phyloP scores from a whole-genome alignment of 202 grass and related monocot genomes.

The Setaria viridis region DNA sequence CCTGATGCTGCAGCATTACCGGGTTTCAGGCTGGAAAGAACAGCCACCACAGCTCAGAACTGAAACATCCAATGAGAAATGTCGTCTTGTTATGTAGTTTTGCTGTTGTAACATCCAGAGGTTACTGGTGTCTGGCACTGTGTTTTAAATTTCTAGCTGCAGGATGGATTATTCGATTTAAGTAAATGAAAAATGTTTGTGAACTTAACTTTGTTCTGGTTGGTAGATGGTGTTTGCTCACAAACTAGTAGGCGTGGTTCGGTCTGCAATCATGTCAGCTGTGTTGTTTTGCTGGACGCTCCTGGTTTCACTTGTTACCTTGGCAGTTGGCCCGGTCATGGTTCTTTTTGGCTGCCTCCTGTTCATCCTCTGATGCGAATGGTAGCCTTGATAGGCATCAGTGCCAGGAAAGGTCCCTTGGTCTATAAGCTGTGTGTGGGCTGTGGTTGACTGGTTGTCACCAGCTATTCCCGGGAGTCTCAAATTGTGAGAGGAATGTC shows the following conservation, averaged over 20 bases:
- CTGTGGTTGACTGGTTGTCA: no score
- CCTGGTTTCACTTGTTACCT: background rate
- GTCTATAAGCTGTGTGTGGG: background rate
- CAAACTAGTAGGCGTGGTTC: background rate
- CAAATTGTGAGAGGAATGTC: no score
- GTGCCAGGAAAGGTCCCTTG: background rate
- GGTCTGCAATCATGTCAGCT: background rate
- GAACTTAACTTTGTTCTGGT: background rate
- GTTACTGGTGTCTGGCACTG: constrained; percentile 2
- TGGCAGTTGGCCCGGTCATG: background rate
- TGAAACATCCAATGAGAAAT: background rate
- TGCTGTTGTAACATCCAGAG: constrained; percentile 1
- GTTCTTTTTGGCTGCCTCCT: background rate
- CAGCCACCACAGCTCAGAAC: background rate
- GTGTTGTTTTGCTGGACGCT: background rate
- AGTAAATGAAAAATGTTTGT: background rate
- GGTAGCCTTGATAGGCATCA: background rate
- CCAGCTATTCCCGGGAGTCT: no score
- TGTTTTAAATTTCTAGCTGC: constrained; percentile 24
- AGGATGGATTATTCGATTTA: background rate
- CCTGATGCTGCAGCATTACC: background rate
- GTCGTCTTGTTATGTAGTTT: background rate
- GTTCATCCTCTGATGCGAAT: background rate
- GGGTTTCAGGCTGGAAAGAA: background rate
- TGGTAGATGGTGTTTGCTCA: background rate